phyloP scores from a whole-genome alignment of 2,329 filamentous ascomycete genomes.

The Cucurbitaria berberidis region DNA sequence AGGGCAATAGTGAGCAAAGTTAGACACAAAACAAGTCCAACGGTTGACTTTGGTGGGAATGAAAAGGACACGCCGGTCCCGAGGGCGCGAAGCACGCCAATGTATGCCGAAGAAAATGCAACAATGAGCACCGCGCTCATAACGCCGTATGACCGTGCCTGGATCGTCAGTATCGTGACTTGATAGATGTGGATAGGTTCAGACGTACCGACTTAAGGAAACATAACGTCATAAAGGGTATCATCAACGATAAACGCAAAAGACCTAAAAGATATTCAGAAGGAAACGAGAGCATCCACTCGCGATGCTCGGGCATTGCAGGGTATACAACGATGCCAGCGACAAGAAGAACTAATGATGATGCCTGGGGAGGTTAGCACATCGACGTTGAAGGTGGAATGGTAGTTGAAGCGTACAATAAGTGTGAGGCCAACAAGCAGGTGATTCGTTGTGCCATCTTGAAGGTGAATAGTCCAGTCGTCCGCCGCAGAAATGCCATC shows the following conservation, averaged over 20 bases:
- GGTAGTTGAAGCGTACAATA: conserved; percentile 24
- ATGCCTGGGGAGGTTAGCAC: conserved; percentile 34
- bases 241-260: conserved; percentile 46
- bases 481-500: conserved; percentile 32
- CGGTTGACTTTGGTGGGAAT: conserved; percentile 44
- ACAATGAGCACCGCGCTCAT: conserved; percentile 43
- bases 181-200: not conserved
- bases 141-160: conserved; percentile 44
- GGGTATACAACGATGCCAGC: conserved; percentile 37
- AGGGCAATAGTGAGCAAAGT: conserved; percentile 41
- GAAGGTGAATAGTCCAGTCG: conserved; percentile 31
- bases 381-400: not conserved
- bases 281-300: conserved; percentile 43
- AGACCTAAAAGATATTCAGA: conserved; percentile 42
- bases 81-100: conserved; percentile 40
- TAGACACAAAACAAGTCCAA: conserved; percentile 36
- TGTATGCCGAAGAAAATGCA: conserved; percentile 45
- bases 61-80: conserved; percentile 41
- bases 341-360: conserved; percentile 37
- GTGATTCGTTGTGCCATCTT: conserved; percentile 37
- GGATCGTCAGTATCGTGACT: conserved; percentile 15
- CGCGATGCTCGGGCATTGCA: conserved; percentile 43
- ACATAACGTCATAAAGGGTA: conserved; percentile 47
- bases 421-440: conserved; percentile 38
- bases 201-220: conserved; percentile 43